Evolutionary conservation across 257 asterid species (phyloP), one percentile per base, ranked within the genome.

Genomic region (Fraxinus anomala): DNA sequence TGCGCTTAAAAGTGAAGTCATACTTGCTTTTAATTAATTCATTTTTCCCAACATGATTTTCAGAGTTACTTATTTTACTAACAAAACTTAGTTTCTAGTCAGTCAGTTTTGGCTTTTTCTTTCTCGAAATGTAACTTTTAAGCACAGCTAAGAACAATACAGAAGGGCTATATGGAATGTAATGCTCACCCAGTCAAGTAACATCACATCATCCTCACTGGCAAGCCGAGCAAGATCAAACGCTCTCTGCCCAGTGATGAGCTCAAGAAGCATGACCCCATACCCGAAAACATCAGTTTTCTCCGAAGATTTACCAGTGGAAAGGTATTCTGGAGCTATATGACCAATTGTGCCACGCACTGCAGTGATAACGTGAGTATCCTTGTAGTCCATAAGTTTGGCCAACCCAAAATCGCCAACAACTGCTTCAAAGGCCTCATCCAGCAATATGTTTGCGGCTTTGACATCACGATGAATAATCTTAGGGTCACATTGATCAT

Each of bases 221-320:
- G 96, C 99, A 73, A 95, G 96, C 10, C 96, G 91, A 85, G 97
- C 99, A 76, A 93, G 97, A 85, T 91, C 97, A 36, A 91, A 93
- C 40, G 96, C 98, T 77, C 97, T 85, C 79, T 91, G 96, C 84
- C 98, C 98, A 11, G 96, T 93, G 69, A 93, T 90, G 85, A 95
- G 95, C 90, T 95, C 99, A 59, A 95, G 97, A 88, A 95, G 99
- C 95, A 87, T 92, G 80, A 92, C 94, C 34, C 99, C 99, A 12
- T 94, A 94, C 39, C 95, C 97, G 39, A 92, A 94, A 72, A 94
- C 97, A 81, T 94, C 98, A 0, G 97, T 94, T 80, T 94, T 94
- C 88, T 92, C 98, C 0, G 97, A 92, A 34, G 94, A 90, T 82
- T 89, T 94, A 23, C 98, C 97, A 0, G 97, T 88, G 42, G 95